Evolutionary conservation across 2,329 filamentous ascomycete genomes (phyloP).

Genomic region (Juglanconis oblonga): DNA sequence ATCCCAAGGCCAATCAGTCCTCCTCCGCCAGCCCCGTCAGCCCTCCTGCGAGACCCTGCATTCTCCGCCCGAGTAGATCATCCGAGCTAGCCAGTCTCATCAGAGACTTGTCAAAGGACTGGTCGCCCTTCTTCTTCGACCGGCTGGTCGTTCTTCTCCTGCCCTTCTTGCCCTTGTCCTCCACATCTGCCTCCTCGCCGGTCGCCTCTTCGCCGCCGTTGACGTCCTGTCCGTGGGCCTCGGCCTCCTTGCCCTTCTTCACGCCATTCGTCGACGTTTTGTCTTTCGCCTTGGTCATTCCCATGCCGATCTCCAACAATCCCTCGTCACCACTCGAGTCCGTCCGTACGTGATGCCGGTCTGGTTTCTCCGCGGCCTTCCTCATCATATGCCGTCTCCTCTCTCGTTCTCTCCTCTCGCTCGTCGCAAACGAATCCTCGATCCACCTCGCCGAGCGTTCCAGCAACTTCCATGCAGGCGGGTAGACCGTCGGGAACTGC

Average conservation of each 20-base stretch:
- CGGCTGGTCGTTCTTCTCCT: constrained; percentile 28
- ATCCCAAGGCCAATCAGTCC: constrained; percentile 2
- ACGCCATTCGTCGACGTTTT: constrained; percentile 17
- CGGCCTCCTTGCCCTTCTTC: constrained; percentile 24
- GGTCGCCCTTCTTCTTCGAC: constrained; percentile 28
- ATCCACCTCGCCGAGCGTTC: constrained; percentile 79
- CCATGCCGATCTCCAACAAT: constrained; percentile 83
- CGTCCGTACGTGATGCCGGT: constrained; percentile 47
- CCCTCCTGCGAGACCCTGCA: constrained; percentile 55
- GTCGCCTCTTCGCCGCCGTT: background rate
- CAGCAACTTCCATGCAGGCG: constrained; percentile 86
- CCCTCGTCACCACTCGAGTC: constrained; percentile 79
- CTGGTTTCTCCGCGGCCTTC: constrained; percentile 18
- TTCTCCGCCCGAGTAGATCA: constrained; percentile 53
- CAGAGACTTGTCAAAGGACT: constrained; percentile 38
- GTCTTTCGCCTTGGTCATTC: constrained; percentile 47
- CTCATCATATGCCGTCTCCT: constrained; percentile 22
- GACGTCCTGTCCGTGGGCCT: constrained; percentile 23
- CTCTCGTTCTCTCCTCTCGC: constrained; percentile 38
- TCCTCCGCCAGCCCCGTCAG: constrained; percentile 49
- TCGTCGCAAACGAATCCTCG: constrained; percentile 65
- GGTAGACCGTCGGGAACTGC: constrained; percentile 85
- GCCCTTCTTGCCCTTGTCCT: constrained; percentile 22
- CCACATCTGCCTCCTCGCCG: constrained; percentile 24
- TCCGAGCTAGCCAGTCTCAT: constrained; percentile 56